phyloP scores from a whole-genome alignment of 352 stramenopile genomes.

The Globisporangium spiculum region DNA sequence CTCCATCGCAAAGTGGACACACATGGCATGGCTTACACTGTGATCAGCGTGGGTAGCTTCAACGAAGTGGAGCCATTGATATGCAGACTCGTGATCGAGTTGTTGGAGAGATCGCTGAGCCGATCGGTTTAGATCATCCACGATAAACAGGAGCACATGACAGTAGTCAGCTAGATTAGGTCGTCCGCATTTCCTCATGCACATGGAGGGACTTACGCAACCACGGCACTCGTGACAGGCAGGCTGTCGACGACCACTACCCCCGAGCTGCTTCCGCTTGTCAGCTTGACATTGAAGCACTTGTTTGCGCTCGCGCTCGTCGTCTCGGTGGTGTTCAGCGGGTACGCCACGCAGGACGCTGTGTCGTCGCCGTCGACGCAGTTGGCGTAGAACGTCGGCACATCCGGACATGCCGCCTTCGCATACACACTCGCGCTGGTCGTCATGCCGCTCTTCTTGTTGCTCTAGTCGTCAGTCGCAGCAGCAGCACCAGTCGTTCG shows the following conservation, averaged over 20 bases:
- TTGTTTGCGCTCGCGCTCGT: neutral
- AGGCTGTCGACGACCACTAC: constrained; percentile 8
- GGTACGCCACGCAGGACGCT: constrained; percentile 12
- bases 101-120: constrained; percentile 6
- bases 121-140: no score
- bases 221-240: neutral
- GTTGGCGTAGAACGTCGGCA: constrained; percentile 11
- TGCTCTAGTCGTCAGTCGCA: neutral
- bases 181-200: neutral
- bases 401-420: neutral
- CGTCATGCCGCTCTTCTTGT: neutral
- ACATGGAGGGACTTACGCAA: neutral
- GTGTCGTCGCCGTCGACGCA: neutral
- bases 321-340: neutral
- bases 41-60: neutral
- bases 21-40: constrained; percentile 7
- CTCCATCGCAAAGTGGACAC: neutral
- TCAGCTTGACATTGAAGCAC: constrained; percentile 4
- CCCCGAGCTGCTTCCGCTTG: neutral
- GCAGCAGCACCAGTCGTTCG: neutral
- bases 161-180: no score
- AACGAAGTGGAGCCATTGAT: neutral
- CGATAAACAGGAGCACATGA: no score
- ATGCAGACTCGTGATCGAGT: constrained; percentile 15
- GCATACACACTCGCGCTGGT: neutral